Base-by-base conservation (phyloP, 441 rosid species). In the Melastoma candidum region DNA sequence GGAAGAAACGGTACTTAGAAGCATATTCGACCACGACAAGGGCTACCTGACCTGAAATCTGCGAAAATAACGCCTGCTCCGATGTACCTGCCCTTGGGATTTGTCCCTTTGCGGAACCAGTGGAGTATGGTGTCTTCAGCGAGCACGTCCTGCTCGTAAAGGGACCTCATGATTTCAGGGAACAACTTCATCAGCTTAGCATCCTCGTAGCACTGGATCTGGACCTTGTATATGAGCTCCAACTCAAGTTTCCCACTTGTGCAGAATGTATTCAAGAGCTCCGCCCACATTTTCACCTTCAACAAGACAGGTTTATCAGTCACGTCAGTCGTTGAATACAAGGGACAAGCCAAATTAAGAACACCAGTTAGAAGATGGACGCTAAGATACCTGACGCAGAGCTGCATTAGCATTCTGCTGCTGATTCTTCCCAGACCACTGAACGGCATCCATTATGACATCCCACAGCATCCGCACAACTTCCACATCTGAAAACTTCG, bases 401-500 rank as follows among this genome's bases (percentile, higher is more conserved):
- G 96, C 99, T 39, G 82, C 47, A 71, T 89, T 93, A 13, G 95
- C 81, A 68, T 89, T 93, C 79, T 93, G 99, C 81, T 89, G 99
- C 82, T 93, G 99, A 72, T 93, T 93, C 83, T 87, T 93, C 53
- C 99, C 97, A 68, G 97, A 89, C 99, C 97, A 89, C 67, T 86
- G 99, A 55, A 93, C 97, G 71, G 97, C 99, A 75, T 89, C 99
- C 97, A 93, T 93, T 58, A 89, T 54, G 12, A 88, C 82, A 78
- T 93, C 99, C 99, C 99, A 93, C 54, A 93, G 63, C 52, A 89
- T 82, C 47, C 96, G 74, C 51, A 93, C 84, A 49, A 83, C 77
- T 76, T 93, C 99, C 49, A 68, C 53, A 36, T 89, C 96, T 4
- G 83, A 96, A 39, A 93, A 74, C 55, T 83, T 83, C 52, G 96